These are phyloP conservation scores for Eucalyptus erythrocorys DNA, from an alignment of 345 rosid genomes.

Conservation along the genomic window DNA sequence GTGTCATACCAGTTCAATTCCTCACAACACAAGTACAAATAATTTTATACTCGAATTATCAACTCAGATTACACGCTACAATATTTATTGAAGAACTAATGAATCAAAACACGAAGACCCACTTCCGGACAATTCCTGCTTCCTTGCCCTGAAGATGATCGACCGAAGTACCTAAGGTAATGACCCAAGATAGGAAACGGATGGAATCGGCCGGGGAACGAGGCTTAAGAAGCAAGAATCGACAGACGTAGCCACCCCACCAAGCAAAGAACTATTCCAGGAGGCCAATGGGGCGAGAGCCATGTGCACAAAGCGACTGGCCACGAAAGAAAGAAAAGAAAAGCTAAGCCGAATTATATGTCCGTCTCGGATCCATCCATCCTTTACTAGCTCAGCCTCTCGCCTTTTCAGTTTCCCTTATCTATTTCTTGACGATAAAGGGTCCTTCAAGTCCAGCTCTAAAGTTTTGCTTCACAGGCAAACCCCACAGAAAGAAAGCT, in stretches of 20 bases:
- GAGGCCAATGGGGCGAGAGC: constrained; percentile 5
- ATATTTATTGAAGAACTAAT: not conserved
- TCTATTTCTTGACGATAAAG: not conserved
- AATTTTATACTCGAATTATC: not conserved
- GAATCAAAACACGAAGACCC: not conserved
- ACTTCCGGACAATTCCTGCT: not conserved
- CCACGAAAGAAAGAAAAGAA: not conserved
- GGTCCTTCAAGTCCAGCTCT: constrained; percentile 25
- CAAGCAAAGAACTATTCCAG: constrained; percentile 26
- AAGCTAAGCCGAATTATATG: not conserved
- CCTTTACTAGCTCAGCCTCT: not conserved
- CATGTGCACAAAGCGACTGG: constrained; percentile 32
- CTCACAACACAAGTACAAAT: not conserved
- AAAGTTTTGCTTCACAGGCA: constrained; percentile 11
- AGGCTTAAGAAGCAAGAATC: not conserved
- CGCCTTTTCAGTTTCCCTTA: not conserved
- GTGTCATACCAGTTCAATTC: not conserved
- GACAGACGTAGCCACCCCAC: constrained; percentile 9
- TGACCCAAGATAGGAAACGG: not conserved
- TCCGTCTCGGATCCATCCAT: not conserved
- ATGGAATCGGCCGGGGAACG: not conserved
- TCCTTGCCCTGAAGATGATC: not conserved
- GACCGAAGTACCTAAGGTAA: not conserved
- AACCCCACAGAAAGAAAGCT: not conserved
- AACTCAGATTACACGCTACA: not conserved